Conservation (phyloP, 2,329 filamentous ascomycete species). For the Colletotrichum sp. region DNA sequence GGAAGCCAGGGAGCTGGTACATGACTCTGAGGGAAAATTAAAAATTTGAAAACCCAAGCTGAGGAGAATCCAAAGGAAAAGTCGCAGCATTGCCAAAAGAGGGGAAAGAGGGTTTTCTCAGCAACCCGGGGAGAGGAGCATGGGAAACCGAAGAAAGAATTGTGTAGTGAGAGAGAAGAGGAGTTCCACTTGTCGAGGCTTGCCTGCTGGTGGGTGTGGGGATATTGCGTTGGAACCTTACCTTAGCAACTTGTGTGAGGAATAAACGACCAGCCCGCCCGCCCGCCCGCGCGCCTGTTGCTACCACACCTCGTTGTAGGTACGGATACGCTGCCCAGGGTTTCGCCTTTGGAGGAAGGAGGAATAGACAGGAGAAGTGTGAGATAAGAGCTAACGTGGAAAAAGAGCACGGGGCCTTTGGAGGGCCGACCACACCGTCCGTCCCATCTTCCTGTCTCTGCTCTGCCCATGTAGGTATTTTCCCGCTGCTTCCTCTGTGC, state of each 20-base stretch:
- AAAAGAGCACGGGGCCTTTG: not conserved
- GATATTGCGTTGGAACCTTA: conserved; percentile 15
- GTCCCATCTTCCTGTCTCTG: not conserved
- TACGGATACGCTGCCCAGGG: not conserved
- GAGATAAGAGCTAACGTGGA: not conserved
- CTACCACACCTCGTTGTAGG: not conserved
- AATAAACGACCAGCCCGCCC: not conserved
- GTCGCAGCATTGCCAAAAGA: not conserved
- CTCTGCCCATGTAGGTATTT: not conserved
- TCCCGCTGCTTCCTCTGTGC: not conserved
- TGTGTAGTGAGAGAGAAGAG: conserved; percentile 15
- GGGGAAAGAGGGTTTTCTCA: not conserved
- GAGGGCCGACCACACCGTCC: not conserved
- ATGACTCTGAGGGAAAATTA: not conserved
- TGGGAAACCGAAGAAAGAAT: conserved; percentile 13
- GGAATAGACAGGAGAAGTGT: not conserved
- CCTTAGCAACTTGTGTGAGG: conserved; percentile 3
- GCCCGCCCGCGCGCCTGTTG: not conserved
- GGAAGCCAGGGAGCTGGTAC: not conserved
- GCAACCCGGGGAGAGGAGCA: not conserved
- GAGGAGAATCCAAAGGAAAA: not conserved
- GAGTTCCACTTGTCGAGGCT: conserved; percentile 21
- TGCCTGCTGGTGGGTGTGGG: conserved; percentile 19
- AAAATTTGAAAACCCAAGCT: not conserved
- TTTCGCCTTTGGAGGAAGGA: not conserved